Evolutionary conservation across 2,329 filamentous ascomycete genomes (phyloP), one percentile per base, ranked within the genome.

Genomic region (Epichloe bromicola): DNA sequence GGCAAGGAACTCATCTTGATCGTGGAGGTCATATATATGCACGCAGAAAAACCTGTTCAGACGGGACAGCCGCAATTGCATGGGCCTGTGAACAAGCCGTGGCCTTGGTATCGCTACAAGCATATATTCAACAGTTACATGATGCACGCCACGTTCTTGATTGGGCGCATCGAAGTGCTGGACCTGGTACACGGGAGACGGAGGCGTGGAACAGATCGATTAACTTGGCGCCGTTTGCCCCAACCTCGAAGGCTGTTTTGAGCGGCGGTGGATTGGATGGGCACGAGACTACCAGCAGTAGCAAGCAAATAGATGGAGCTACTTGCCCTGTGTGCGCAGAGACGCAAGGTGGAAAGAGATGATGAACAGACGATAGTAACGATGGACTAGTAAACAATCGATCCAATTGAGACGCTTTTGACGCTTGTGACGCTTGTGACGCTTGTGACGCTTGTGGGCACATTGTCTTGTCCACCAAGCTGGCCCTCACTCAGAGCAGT

Each of bases 281-380:
- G 60, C 60, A 62, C 60, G 58, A 62, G 59, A 46, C 42, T 14
- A 30, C 17, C 47, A 49, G 48, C 46, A 49, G 45, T 44, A 47
- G 42, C 38, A 49, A 52, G 50, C 43, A 53, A n/a, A 44, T 34
- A 7, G 12, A 30, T 17, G 26, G 42, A 19, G 8, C 26, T n/a
- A 26, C 8, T 46, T 20, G 34, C 30, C 8, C 17, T 17, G 30
- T 33, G 14, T 43, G 17, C 6, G 15, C 23, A 17, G 23, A n/a
- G 42, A 12, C 11, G 15, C 2, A n/a, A 17, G 15, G 5, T 17
- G n/a, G 20, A 5, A 34, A 15, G 34, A 38, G 11, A 47, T 47
- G 12, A 47, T 12, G 14, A 39, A 15, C 4, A 39, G 12, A 6
- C 8, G 10, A 15, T 10, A 12, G 44, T n/a, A 23, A 20, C 20